phyloP scores from a whole-genome alignment of 2,329 filamentous ascomycete genomes.

The Ophiocordyceps camponoti-floridani region DNA sequence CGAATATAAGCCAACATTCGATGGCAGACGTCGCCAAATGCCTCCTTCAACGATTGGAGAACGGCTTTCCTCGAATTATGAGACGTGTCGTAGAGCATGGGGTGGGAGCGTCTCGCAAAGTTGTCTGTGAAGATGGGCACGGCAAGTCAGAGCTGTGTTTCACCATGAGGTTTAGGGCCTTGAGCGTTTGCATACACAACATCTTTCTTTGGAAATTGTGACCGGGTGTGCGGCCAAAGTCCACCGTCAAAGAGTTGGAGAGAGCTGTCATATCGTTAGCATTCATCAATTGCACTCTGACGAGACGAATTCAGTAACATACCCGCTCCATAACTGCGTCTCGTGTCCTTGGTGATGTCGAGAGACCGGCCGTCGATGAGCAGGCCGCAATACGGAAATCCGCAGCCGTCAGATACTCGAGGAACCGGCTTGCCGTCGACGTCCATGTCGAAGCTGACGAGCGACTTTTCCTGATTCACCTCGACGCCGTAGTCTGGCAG shows the following conservation, averaged over 20 bases:
- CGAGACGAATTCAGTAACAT: slow-evolving; percentile 10
- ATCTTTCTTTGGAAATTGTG: slow-evolving; percentile 66
- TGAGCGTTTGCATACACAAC: slow-evolving; percentile 32
- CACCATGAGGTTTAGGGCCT: no score
- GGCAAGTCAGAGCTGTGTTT: not conserved
- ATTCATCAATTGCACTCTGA: not conserved
- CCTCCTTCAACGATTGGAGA: slow-evolving; percentile 54
- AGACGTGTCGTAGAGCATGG: slow-evolving; percentile 65
- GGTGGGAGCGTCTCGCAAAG: slow-evolving; percentile 72
- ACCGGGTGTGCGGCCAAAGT: slow-evolving; percentile 54
- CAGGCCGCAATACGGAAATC: slow-evolving; percentile 83
- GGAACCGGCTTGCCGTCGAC: slow-evolving; percentile 35
- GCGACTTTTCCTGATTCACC: slow-evolving; percentile 61
- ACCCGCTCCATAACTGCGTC: slow-evolving; percentile 31
- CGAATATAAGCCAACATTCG: slow-evolving; percentile 49
- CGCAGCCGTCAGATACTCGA: slow-evolving; percentile 18
- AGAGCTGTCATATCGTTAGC: slow-evolving; percentile 17
- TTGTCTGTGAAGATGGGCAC: slow-evolving; percentile 20
- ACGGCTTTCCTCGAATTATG: slow-evolving; percentile 58
- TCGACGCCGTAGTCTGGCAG: slow-evolving; percentile 63
- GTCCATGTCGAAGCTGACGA: slow-evolving; percentile 62
- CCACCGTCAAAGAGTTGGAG: slow-evolving; percentile 61
- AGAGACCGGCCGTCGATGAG: slow-evolving; percentile 59
- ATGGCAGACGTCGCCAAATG: slow-evolving; percentile 60
- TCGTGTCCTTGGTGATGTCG: slow-evolving; percentile 52